Percentiles rank a stretch among this genome's conserved stretches.
Evolutionary conservation across 352 stramenopile genomes (phyloP).

Genomic region (Phytophthora pistaciae): DNA sequence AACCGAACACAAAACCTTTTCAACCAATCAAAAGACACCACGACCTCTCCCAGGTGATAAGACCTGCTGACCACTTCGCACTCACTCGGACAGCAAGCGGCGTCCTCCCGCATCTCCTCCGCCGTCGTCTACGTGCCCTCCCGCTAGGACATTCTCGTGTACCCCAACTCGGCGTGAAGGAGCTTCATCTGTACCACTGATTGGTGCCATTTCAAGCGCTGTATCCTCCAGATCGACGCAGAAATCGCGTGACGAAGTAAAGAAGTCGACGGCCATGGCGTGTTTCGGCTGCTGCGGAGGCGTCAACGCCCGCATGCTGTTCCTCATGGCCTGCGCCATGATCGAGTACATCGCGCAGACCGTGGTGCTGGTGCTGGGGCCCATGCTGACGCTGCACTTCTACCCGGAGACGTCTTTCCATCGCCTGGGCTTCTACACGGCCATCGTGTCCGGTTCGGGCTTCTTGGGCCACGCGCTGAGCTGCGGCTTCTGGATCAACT

Average conservation of each 20-base stretch:
- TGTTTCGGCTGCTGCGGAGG: slow-evolving; percentile 68
- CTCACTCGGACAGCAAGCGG: neutral
- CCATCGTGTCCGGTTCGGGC: slow-evolving; percentile 68
- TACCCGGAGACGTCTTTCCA: slow-evolving; percentile 79
- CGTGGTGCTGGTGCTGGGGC: slow-evolving; percentile 72
- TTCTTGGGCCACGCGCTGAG: slow-evolving; percentile 78
- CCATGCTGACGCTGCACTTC: slow-evolving; percentile 83
- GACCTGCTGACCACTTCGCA: neutral
- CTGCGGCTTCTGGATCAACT: slow-evolving; percentile 85
- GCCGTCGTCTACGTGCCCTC: slow-evolving; percentile 4
- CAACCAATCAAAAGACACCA: slow-evolving; percentile 19
- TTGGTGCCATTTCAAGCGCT: neutral
- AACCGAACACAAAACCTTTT: slow-evolving; percentile 14
- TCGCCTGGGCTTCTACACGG: slow-evolving; percentile 81
- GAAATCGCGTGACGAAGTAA: neutral
- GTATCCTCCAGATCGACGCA: slow-evolving; percentile 15
- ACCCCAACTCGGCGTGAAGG: neutral
- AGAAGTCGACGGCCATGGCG: slow-evolving; percentile 24
- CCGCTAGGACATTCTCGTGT: neutral
- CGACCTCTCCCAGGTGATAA: slow-evolving; percentile 18
- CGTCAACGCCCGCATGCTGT: slow-evolving; percentile 78
- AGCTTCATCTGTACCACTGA: slow-evolving; percentile 4
- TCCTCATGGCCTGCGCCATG: slow-evolving; percentile 82
- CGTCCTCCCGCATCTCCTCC: neutral
- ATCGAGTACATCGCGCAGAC: slow-evolving; percentile 83